Conservation (phyloP, 345 rosid genomes). For the Erysimum cheiranthoides region DNA sequence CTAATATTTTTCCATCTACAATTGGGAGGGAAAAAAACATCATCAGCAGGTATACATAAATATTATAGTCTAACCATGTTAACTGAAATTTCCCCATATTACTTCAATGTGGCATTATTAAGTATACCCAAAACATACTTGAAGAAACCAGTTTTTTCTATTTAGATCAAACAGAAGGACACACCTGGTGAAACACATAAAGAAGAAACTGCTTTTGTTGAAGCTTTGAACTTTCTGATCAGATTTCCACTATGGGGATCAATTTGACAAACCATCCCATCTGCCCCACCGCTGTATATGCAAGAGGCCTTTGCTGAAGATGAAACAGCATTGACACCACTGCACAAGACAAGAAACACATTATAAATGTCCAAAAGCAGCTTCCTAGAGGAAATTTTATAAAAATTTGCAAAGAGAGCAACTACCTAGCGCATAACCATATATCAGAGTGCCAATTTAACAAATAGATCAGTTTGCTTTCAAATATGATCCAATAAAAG, state of each 20-base stretch:
- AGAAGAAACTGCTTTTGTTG: constrained; percentile 77
- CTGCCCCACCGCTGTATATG: constrained; percentile 81
- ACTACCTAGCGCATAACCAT: background rate
- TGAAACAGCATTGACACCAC: constrained; percentile 89
- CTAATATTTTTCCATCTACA: constrained; percentile 76
- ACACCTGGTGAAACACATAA: constrained; percentile 82
- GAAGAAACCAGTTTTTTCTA: background rate
- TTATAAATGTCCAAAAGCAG: constrained; percentile 21
- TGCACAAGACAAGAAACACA: constrained; percentile 48
- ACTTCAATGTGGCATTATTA: constrained; percentile 4
- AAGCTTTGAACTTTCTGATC: constrained; percentile 70
- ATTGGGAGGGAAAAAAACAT: constrained; percentile 22
- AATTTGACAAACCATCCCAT: constrained; percentile 89
- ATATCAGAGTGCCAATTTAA: background rate
- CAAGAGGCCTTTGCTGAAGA: constrained; percentile 63
- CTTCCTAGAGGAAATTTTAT: background rate
- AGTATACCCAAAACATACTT: constrained; percentile 7
- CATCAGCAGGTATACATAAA: constrained; percentile 27
- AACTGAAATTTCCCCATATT: background rate
- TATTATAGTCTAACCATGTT: background rate
- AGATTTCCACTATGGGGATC: constrained; percentile 80
- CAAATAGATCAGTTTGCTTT: constrained; percentile 3
- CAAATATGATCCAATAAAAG: background rate
- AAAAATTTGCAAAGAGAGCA: constrained; percentile 11
- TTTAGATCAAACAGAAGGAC: constrained; percentile 5